Base-by-base conservation (phyloP, 345 rosid genomes). In the Erodium maritimum region DNA sequence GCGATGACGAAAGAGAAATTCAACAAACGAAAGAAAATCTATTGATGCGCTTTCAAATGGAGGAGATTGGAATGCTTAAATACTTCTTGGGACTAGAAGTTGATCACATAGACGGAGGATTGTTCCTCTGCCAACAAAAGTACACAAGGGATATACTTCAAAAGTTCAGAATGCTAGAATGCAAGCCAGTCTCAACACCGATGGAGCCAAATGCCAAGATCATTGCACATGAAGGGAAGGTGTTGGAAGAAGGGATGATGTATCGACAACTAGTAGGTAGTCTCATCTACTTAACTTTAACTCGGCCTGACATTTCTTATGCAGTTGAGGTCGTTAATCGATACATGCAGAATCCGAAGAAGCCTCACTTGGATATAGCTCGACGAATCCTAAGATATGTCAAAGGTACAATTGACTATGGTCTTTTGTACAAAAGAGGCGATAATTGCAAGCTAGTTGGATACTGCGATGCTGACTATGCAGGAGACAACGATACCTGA, bases 271-370 rank as follows among this genome's bases (percentile, higher is more conserved):
- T 52, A 17, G 55, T 52, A 52, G 55, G 55, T 52, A 52, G 55
- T 52, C 17, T 52, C 6, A 52, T 52, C 17, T 52, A 52, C 55
- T 34, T 58, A 10, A 58, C 52, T 1, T 58, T 19, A 7, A 58
- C 61, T 19, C 18, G 55, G 20, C 67, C 18, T n/a, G 18, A 63
- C 13, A 55, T 63, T 19, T 42, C 42, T 42, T 63, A 22, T 63
- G 54, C 13, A 22, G 61, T 63, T 21, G 67, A 54, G 10, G 52
- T 63, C 55, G 24, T 45, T 19, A 55, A 48, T 21, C 12, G 58
- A 6, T 61, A 14, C 23, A 61, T 53, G 51, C 56, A 52, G 19
- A 23, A 24, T 23, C 58, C 65, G 3, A 34, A 17, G 14, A 52
- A 51, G 20, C 13, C 23, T 18, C 12, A 52, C 33, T 52, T 52